Evolutionary conservation across 2,329 filamentous ascomycete genomes (phyloP).

Genomic region (Pseudogymnoascus pannorum): DNA sequence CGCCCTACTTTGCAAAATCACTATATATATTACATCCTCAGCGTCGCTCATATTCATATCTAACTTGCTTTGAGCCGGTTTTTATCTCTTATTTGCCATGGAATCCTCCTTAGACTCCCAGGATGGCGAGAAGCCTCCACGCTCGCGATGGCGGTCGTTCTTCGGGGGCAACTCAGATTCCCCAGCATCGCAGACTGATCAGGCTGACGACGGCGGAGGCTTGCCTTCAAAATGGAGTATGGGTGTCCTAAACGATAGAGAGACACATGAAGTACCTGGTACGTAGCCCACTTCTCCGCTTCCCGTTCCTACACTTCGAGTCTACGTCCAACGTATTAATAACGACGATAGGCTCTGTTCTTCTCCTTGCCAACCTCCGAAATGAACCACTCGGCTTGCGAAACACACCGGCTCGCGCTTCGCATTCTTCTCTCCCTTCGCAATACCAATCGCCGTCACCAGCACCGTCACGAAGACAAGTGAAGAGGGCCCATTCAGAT

Average conservation of each 20-base stretch:
- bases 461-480: conserved; percentile 13
- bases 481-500: conserved; percentile 13
- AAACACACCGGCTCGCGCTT: conserved; percentile 49
- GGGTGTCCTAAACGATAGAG: conserved; percentile 74
- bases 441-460: conserved; percentile 10
- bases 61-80: not conserved
- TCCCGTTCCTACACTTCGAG: not conserved
- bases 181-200: not conserved
- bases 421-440: conserved; percentile 48
- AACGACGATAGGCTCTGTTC: conserved; percentile 43
- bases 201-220: conserved; percentile 12
- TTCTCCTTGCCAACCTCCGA: conserved; percentile 46
- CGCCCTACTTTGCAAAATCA: not conserved
- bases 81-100: not conserved
- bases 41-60: not conserved
- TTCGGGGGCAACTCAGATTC: not conserved
- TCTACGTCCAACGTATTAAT: conserved; percentile 14
- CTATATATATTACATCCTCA: not conserved
- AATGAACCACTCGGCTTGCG: conserved; percentile 54
- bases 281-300: conserved; percentile 23
- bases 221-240: conserved; percentile 48
- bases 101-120: conserved; percentile 5
- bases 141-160: conserved; percentile 5
- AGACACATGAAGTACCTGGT: conserved; percentile 86
- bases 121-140: not conserved